Conservation (phyloP, 768 basidiomycete genomes). For the Tylopilus rubrobrunneus region DNA sequence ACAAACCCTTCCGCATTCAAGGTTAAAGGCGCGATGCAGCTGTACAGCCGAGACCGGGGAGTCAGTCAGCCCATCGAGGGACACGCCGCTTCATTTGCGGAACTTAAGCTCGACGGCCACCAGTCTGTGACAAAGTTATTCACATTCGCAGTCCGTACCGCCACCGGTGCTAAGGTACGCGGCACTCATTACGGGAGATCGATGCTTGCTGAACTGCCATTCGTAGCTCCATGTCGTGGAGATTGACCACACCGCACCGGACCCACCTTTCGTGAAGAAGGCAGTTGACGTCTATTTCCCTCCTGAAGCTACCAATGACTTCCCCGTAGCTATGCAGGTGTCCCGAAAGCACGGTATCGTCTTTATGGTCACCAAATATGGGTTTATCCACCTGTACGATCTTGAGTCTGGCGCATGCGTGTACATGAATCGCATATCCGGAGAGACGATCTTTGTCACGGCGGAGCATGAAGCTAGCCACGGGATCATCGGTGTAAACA, state of each 20-base stretch:
- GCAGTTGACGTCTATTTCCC: conserved; percentile 99
- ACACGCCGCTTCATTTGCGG: conserved; percentile 94
- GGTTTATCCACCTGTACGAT: conserved; percentile 99
- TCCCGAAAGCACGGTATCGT: conserved; percentile 95
- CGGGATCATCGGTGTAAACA: conserved; percentile 99
- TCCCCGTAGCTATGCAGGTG: conserved; percentile 99
- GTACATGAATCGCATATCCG: conserved; percentile 99
- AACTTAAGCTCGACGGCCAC: conserved; percentile 86
- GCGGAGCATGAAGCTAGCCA: conserved; percentile 91
- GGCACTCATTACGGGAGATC: not conserved
- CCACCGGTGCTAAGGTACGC: conserved; percentile 94
- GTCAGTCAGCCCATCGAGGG: conserved; percentile 99
- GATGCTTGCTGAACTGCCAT: conserved; percentile 6
- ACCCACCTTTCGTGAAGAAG: conserved; percentile 94
- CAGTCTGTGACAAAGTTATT: conserved; percentile 86
- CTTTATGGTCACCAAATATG: conserved; percentile 97
- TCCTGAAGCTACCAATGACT: conserved; percentile 95
- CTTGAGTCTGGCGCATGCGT: conserved; percentile 95
- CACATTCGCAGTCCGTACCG: conserved; percentile 91
- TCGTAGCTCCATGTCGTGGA: conserved; percentile 93
- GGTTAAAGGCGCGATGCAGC: conserved; percentile 97
- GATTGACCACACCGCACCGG: conserved; percentile 91
- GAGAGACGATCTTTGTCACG: conserved; percentile 98
- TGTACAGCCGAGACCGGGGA: conserved; percentile 88
- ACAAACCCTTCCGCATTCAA: conserved; percentile 96